A percentile compares a stretch with the other conserved stretches of the same genome.
Evolutionary conservation across 2,329 filamentous ascomycete species (phyloP).

Genomic region (Tolypocladium album): DNA sequence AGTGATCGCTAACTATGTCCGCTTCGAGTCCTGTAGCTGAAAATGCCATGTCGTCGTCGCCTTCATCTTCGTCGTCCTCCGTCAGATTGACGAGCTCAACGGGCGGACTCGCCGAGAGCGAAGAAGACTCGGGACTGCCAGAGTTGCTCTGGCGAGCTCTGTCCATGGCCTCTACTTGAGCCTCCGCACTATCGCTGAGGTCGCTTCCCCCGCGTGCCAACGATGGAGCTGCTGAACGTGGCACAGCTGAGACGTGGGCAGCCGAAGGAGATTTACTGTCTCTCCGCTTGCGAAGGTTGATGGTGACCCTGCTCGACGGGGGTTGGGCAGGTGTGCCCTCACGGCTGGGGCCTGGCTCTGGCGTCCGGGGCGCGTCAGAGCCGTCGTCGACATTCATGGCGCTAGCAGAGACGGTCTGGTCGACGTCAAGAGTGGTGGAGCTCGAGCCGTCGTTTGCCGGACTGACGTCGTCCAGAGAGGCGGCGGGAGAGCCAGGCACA

Average conservation of each 20-base stretch:
- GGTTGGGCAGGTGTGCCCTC: slow-evolving; percentile 22
- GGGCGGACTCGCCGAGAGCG: slow-evolving; percentile 25
- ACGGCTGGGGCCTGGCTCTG: slow-evolving; percentile 20
- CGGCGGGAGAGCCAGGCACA: slow-evolving; percentile 40
- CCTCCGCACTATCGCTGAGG: background rate
- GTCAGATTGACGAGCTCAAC: slow-evolving; percentile 30
- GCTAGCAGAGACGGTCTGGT: slow-evolving; percentile 14
- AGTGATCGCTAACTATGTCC: slow-evolving; percentile 10
- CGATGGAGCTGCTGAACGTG: background rate
- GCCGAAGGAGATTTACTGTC: slow-evolving; percentile 1
- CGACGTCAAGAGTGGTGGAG: slow-evolving; percentile 18
- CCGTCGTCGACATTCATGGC: slow-evolving; percentile 24
- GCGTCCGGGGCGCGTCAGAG: slow-evolving; percentile 26
- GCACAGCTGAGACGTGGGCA: background rate
- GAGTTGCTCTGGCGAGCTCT: background rate
- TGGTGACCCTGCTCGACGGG: slow-evolving; percentile 47
- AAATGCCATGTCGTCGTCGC: slow-evolving; percentile 16
- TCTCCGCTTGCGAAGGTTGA: slow-evolving; percentile 41
- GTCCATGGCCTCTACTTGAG: background rate
- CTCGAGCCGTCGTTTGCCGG: slow-evolving; percentile 20
- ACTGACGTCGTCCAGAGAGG: slow-evolving; percentile 34
- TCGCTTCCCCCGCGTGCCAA: background rate
- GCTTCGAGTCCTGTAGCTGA: slow-evolving; percentile 20
- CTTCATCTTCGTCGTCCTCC: slow-evolving; percentile 16
- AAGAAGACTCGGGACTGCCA: background rate